Percentiles rank a stretch among this genome's conserved stretches.
phyloP scores from a whole-genome alignment of 1,139 yeast species.

The Protomyces macrosporus region DNA sequence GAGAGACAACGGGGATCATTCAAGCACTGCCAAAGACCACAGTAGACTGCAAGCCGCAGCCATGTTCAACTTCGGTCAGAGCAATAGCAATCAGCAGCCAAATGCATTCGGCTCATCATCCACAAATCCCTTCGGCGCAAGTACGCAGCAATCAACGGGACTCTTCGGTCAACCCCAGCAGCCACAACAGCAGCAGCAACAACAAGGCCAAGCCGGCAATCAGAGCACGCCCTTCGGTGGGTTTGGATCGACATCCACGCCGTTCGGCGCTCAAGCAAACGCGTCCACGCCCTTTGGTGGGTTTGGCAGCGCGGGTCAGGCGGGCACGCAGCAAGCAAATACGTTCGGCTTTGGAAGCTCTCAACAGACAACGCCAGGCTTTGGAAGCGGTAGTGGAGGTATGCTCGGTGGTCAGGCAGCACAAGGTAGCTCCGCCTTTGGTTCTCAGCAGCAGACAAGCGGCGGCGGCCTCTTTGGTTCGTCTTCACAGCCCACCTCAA shows the following conservation, averaged over 20 bases:
- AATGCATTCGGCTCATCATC: background rate
- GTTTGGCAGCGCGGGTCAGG: constrained; percentile 30
- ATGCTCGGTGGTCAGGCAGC: constrained; percentile 39
- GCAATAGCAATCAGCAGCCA: background rate
- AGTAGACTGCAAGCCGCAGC: background rate
- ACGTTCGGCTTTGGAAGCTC: constrained; percentile 32
- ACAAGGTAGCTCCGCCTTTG: constrained; percentile 28
- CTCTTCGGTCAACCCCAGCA: background rate
- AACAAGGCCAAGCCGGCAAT: background rate
- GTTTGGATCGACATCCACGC: constrained; percentile 29
- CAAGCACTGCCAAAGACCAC: background rate
- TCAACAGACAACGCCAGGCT: constrained; percentile 23
- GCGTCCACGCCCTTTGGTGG: constrained; percentile 28
- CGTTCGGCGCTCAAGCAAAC: constrained; percentile 37
- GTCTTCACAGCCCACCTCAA: constrained; percentile 2
- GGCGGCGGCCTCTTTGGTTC: constrained; percentile 13
- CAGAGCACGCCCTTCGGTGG: constrained; percentile 30
- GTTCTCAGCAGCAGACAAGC: constrained; percentile 32
- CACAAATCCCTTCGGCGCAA: background rate
- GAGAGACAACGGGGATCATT: background rate
- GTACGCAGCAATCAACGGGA: background rate
- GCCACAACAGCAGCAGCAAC: background rate
- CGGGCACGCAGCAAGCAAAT: constrained; percentile 36
- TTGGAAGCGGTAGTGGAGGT: constrained; percentile 31
- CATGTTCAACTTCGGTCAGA: background rate